phyloP scores from a whole-genome alignment of 345 rosid species.

The Barbarea vulgaris region DNA sequence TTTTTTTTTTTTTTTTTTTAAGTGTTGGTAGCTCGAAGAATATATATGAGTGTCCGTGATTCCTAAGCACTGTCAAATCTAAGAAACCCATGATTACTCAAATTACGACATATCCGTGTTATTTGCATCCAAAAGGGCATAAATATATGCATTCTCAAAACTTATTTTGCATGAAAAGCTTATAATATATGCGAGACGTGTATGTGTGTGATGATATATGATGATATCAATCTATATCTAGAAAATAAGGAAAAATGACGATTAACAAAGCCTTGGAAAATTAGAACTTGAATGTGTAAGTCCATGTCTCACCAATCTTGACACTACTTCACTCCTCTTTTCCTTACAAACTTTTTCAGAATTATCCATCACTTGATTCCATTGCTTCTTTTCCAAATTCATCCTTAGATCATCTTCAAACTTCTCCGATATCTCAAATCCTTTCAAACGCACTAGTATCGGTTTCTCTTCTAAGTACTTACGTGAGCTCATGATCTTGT shows the following conservation, averaged over 20 bases:
- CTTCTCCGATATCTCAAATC: slow-evolving; percentile 34
- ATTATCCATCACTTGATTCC: slow-evolving; percentile 26
- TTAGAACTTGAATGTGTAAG: slow-evolving; percentile 25
- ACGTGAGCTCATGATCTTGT: slow-evolving; percentile 10
- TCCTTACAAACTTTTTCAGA: slow-evolving; percentile 62
- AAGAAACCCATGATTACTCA: not conserved
- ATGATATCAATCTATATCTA: slow-evolving; percentile 6
- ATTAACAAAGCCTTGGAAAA: slow-evolving; percentile 65
- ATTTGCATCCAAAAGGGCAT: slow-evolving; percentile 11
- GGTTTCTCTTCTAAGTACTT: slow-evolving; percentile 36
- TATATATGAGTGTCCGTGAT: not conserved
- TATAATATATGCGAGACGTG: slow-evolving; percentile 3
- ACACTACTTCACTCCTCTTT: slow-evolving; percentile 62
- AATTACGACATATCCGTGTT: not conserved
- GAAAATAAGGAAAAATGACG: not conserved
- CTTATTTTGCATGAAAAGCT: slow-evolving; percentile 14
- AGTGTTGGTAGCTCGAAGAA: not conserved
- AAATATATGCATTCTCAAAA: slow-evolving; percentile 9
- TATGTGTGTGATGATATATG: slow-evolving; percentile 4
- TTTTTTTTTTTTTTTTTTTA: not conserved
- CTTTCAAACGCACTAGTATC: slow-evolving; percentile 28
- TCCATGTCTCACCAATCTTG: slow-evolving; percentile 49
- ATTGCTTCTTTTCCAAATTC: slow-evolving; percentile 36
- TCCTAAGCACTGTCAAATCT: not conserved
- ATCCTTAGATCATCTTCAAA: slow-evolving; percentile 43